Evolutionary conservation across 139 green algal species (phyloP), one percentile per base, ranked within the genome.

Genomic region (Micractinium sp.): DNA sequence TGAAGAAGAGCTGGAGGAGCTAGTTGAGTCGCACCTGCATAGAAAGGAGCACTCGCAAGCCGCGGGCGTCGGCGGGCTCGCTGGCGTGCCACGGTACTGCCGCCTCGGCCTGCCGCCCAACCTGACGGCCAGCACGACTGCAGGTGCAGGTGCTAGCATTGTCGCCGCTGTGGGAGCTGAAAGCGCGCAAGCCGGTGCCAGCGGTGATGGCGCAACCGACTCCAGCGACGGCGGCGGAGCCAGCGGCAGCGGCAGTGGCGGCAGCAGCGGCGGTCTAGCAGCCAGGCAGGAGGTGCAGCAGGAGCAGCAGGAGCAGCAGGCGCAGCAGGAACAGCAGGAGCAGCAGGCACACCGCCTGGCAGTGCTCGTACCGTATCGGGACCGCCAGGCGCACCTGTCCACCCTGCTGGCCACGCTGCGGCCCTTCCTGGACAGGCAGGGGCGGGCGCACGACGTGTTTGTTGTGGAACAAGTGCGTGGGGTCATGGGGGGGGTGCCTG

Each of bases 341-440:
- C 63, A 78, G 63, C 63, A 87, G 82, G 22, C 86, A 53, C 91
- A 93, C 67, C 91, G 86, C 36, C 38, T 93, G 77, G 91, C 91
- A 15, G 89, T 93, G 29, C 33, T 93, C 7, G 84, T 93, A 33
- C 91, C 91, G 0, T 92, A 93, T 82, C 81, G 91, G 15, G 82
- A 92, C 86, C 41, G 91, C 22, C 14, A 82, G 38, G 13, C 31
- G 71, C 88, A 92, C 36, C 66, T 93, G 29, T 67, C 25, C 27
- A 69, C 31, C 12, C 66, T 93, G 41, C 66, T 93, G 61, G 71
- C 82, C 16, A n/a, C n/a, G 36, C 75, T 93, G 76, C 80, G 85
- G 25, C 41, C 79, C 0, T 90, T 80, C 61, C 66, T 93, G 19
- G 83, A 86, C 29, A 66, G 22, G 1, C 89, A 93, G 81, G 47